Conservation (phyloP, 164 flowering plant species). For the Macadamia integrifolia region DNA sequence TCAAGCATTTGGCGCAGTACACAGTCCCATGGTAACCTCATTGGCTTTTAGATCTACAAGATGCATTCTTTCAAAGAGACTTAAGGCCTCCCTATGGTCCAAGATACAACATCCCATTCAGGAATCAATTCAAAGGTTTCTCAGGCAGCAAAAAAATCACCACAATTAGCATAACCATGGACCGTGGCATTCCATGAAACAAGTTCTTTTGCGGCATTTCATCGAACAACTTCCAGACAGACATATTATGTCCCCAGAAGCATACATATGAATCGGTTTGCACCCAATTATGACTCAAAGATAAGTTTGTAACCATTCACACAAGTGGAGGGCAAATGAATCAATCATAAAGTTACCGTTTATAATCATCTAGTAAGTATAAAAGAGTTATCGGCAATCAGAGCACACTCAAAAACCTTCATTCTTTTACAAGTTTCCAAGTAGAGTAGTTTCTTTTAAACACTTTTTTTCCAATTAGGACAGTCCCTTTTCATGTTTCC, state of each 20-base stretch:
- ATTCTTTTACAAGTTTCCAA: no score
- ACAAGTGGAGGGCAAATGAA: no score
- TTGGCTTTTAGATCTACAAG: slow-evolving; percentile 43
- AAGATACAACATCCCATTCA: slow-evolving; percentile 66
- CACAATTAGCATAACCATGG: slow-evolving; percentile 62
- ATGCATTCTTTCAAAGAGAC: slow-evolving; percentile 52
- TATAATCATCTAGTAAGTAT: no score
- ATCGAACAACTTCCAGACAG: slow-evolving; percentile 28
- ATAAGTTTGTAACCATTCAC: no score
- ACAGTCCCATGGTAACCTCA: slow-evolving; percentile 86
- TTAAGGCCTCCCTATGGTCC: slow-evolving; percentile 67
- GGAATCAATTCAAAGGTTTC: slow-evolving; percentile 55
- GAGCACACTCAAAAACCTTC: no score
- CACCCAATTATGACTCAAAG: no score
- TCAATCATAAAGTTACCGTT: no score
- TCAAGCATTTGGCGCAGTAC: slow-evolving; percentile 53
- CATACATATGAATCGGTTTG: slow-evolving; percentile 56
- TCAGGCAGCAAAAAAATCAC: slow-evolving; percentile 43
- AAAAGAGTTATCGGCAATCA: no score
- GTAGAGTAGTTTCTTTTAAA: no score
- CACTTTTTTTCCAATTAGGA: no score
- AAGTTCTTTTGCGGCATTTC: slow-evolving; percentile 18
- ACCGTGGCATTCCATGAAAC: slow-evolving; percentile 28
- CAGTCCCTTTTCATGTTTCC: no score
- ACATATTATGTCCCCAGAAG: slow-evolving; percentile 36